Base-by-base conservation (phyloP, 2,329 filamentous ascomycete species). In the Stagonosporopsis tanaceti region DNA sequence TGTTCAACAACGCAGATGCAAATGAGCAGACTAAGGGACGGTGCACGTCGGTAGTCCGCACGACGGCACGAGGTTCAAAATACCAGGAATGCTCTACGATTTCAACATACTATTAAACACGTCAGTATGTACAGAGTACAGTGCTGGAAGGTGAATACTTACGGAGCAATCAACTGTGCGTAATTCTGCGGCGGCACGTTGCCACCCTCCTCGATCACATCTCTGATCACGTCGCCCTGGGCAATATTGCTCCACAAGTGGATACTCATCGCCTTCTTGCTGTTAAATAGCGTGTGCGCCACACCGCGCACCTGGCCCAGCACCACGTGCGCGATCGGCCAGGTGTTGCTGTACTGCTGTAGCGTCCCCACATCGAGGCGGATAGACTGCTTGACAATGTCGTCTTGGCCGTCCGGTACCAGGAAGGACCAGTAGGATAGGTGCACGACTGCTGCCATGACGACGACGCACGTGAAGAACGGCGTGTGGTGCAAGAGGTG, bases 351-450 rank as follows among this genome's bases (percentile, higher is more conserved):
- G 7, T 94, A 80, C 37, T 86, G 70, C 66, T 89, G 88, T 38
- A 95, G 82, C 0, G 90, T 89, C 15, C 89, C 91, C 55, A 90
- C 92, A 61, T 92, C 93, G 14, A 96, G 84, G 0, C 89, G 86
- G 50, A 96, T 89, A 65, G 87, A 88, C 76, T 92, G 90, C 61
- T 88, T 89, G 63, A 89, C 82, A 67, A 86, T 86, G 60, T 87
- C 87, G 69, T 88, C 87, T 65, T 87, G 84, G 59, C 83, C 80
- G 66, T 75, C 75, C 14, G 64, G 77, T 14, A 74, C 78, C 55
- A 72, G 80, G 66, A 81, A 80, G 6, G 85, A 87, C 86, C 92
- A 96, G 61, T 90, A 91, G 53, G 89, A 91, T 87, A 77, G 68
- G 46, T 77, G 73, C 2, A 77, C 74, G 15, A 77, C 75, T 0